Base-by-base conservation (phyloP, 768 basidiomycete genomes). In the Auricularia sp. region DNA sequence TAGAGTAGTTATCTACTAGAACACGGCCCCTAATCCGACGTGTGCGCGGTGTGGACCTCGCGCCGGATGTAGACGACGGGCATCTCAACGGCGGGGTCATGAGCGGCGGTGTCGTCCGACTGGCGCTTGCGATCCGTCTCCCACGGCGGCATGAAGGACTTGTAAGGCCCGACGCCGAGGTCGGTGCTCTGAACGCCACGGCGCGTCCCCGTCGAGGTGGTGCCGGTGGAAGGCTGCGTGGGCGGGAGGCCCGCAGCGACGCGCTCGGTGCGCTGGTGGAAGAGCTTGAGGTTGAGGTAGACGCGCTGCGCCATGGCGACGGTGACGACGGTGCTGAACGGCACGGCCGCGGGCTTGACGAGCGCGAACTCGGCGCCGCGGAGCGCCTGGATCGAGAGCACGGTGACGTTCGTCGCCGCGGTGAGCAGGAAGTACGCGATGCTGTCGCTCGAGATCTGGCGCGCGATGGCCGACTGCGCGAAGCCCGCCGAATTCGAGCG, bases 291-390 rank as follows among this genome's bases (percentile, higher is more conserved):
- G 44, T 68, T 64, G 59, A 68, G 65, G 54, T 66, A 75, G 10
- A 77, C 70, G 16, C 75, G 73, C 6, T 73, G 71, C 1, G 73
- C 75, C 75, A 75, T 79, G 77, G 2, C 73, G 75, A 21, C 69
- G 80, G 3, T 73, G 75, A 45, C 65, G 58, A 76, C 63, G 18
- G 73, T 69, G 29, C 72, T 72, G 64, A 75, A 74, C 3, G 72
- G 71, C 13, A 70, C 68, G 24, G 71, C 70, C 3, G 71, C 67
- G 33, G 71, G 74, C 63, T 73, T 76, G 54, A 74, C 65, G 63
- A 74, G 67, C 54, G 74, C 73, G 58, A 68, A 66, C 1, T 64
- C 54, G 42, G 69, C 67, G n/a, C 69, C 72, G 29, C 29, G 29
- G 59, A 75, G 68, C 0, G 69, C 71, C 47, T 74, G 73, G 35